phyloP scores from a whole-genome alignment of 164 flowering plant species.

The Liriodendron chinense region DNA sequence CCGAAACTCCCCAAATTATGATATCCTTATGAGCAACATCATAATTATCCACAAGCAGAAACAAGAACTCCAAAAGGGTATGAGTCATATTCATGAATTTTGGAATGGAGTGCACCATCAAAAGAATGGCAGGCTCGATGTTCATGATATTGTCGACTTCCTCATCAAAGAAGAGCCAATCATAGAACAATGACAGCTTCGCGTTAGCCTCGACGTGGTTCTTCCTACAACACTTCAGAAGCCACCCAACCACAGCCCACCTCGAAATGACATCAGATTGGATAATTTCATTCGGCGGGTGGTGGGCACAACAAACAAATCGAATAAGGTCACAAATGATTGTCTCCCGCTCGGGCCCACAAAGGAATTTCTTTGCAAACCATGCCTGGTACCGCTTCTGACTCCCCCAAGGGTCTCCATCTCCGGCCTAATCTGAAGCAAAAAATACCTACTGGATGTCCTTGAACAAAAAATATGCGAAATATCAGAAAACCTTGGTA shows the following conservation, averaged over 20 bases:
- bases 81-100: constrained; percentile 63
- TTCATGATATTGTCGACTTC: constrained; percentile 74
- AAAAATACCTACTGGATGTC: constrained; percentile 62
- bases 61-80: constrained; percentile 69
- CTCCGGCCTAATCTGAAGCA: constrained; percentile 73
- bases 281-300: constrained; percentile 76
- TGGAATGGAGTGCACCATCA: constrained; percentile 77
- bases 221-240: constrained; percentile 57
- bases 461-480: constrained; percentile 51
- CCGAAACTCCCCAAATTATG: constrained; percentile 49
- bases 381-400: constrained; percentile 73
- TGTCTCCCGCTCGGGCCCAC: constrained; percentile 48
- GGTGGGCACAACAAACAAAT: constrained; percentile 85
- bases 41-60: constrained; percentile 65
- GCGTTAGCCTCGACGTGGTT: constrained; percentile 54
- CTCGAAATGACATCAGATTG: constrained; percentile 76
- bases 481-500: constrained; percentile 54
- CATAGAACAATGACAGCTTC: constrained; percentile 85
- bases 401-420: constrained; percentile 80
- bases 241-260: constrained; percentile 97
- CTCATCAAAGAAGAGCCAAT: constrained; percentile 92
- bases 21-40: constrained; percentile 47
- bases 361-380: constrained; percentile 75
- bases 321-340: constrained; percentile 69
- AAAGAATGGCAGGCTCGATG: constrained; percentile 77